These are phyloP conservation scores for Macrolepiota fuliginosa DNA, from an alignment of 768 basidiomycete genomes.

Conservation along the genomic window DNA sequence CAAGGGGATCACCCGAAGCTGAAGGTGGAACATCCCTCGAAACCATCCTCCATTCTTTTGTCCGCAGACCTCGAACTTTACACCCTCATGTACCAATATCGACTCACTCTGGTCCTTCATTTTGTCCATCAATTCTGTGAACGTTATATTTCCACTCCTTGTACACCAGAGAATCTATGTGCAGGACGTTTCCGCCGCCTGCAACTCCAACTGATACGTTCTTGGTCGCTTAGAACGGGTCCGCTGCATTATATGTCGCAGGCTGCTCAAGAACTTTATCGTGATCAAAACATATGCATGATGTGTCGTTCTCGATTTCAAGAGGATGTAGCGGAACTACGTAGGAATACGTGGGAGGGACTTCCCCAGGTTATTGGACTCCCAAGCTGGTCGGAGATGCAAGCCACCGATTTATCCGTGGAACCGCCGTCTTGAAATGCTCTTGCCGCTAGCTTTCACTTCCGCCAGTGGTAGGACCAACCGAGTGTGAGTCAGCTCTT, in stretches of 20 bases:
- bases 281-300: slow-evolving; percentile 40
- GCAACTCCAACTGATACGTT: slow-evolving; percentile 25
- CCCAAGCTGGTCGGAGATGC: slow-evolving; percentile 42
- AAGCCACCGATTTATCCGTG: slow-evolving; percentile 16
- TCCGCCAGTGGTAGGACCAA: neutral
- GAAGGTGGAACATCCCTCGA: slow-evolving; percentile 42
- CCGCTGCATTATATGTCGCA: slow-evolving; percentile 54
- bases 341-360: slow-evolving; percentile 44
- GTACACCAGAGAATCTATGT: neutral
- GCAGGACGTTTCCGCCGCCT: slow-evolving; percentile 26
- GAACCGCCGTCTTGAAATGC: neutral
- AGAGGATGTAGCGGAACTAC: slow-evolving; percentile 33
- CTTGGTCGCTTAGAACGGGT: slow-evolving; percentile 50
- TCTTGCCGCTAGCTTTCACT: neutral
- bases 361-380: slow-evolving; percentile 45
- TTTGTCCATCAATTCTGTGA: slow-evolving; percentile 44
- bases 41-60: slow-evolving; percentile 42
- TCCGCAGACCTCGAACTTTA: slow-evolving; percentile 45
- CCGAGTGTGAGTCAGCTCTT: neutral
- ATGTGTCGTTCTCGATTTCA: slow-evolving; percentile 42
- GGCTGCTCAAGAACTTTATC: slow-evolving; percentile 34
- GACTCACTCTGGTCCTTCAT: slow-evolving; percentile 43
- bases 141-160: neutral
- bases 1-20: slow-evolving; percentile 54
- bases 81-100: slow-evolving; percentile 56